Base-by-base conservation (phyloP, 129 eudicot species). In the Kitagawia praeruptora region DNA sequence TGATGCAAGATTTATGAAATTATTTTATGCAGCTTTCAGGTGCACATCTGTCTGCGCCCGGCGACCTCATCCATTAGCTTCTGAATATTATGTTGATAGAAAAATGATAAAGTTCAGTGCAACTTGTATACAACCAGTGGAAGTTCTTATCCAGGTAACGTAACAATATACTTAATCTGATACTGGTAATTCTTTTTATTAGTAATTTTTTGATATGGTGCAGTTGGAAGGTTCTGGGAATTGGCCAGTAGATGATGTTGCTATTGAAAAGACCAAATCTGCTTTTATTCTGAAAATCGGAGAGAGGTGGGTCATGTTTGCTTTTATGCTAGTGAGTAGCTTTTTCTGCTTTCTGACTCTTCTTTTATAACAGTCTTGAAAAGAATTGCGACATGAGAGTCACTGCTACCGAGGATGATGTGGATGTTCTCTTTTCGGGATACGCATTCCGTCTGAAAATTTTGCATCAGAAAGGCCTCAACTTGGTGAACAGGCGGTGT, bases 171-270 rank as follows among this genome's bases (percentile, higher is more conserved):
- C 42, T 31, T 67, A 31, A 31, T 34, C 5, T 34, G 21, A 67
- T 34, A 13, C 41, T 12, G 41, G 23, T 63, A 63, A 63, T 2
- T 63, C 27, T 31, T 67, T 67, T 27, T 1, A 1, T 31, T 67
- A 70, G 34, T 51, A 67, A 40, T 16, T 81, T 81, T 27, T 77
- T 80, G n/a, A 76, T 27, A 78, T 56, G 80, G 75, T 83, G 56
- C 79, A 94, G 98, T 89, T 94, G 84, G 98, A 94, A 89, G 98
- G 98, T 79, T 94, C 98, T 45, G 98, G 98, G 41, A 88, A 90
- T 76, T 94, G 98, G 98, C 98, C 97, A 19, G 86, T 89, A 92
- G 93, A 92, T 84, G 97, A 92, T 80, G 78, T 83, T 75, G 96
- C 98, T 14, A 85, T 93, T 81, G 98, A 95, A 86, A 95, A 95